Percentiles rank a stretch among this genome's conserved stretches.
phyloP scores from a whole-genome alignment of 2,329 filamentous ascomycete genomes.

The Nannizzia gypsea region DNA sequence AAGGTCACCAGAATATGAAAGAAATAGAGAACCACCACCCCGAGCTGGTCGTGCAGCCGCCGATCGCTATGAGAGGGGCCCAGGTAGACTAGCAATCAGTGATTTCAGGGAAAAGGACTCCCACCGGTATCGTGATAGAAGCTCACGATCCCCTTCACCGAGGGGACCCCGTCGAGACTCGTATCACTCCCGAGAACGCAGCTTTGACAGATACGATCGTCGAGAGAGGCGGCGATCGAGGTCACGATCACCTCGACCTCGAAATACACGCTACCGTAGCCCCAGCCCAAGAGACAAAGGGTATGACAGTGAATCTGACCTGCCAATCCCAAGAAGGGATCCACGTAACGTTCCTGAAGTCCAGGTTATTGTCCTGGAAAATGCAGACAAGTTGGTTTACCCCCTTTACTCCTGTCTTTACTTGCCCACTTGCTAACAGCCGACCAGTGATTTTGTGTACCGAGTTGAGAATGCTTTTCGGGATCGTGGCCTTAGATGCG shows the following conservation, averaged over 20 bases:
- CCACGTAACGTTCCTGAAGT: conserved; percentile 75
- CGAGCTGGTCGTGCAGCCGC: conserved; percentile 22
- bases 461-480: conserved; percentile 72
- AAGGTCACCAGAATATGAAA: conserved; percentile 51
- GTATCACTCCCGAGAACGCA: conserved; percentile 30
- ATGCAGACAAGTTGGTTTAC: conserved; percentile 47
- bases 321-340: conserved; percentile 62
- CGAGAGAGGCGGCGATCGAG: conserved; percentile 34
- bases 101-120: conserved; percentile 35
- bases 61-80: conserved; percentile 37
- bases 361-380: conserved; percentile 70
- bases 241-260: conserved; percentile 54
- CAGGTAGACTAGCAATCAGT: conserved; percentile 30
- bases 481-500: conserved; percentile 57
- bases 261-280: conserved; percentile 56
- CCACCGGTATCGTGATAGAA: not conserved
- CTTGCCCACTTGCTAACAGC: not conserved
- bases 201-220: conserved; percentile 43
- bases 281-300: conserved; percentile 48
- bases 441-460: conserved; percentile 57
- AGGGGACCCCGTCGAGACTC: not conserved
- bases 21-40: conserved; percentile 26
- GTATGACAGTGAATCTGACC: conserved; percentile 47
- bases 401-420: conserved; percentile 11
- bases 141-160: not conserved